A percentile compares a stretch with the other conserved stretches of the same genome.
These are phyloP conservation scores for Metschnikowia continentalis DNA, from an alignment of 805 yeast genomes.

Conservation along the genomic window DNA sequence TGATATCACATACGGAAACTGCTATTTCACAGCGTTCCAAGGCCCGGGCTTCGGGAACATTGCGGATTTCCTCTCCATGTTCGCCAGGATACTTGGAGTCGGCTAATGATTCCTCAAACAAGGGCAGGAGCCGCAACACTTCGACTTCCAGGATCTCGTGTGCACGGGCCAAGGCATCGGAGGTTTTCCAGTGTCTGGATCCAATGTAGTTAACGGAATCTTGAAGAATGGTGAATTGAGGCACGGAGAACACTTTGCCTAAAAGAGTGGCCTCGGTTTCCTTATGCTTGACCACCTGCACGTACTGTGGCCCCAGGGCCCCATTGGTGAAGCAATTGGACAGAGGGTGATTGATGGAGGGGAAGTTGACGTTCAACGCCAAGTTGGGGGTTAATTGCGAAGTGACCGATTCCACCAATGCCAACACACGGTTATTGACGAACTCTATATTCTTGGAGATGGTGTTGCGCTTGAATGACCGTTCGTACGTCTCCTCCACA, in stretches of 20 bases:
- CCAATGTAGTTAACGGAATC: background rate
- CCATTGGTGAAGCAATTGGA: constrained; percentile 20
- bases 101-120: background rate
- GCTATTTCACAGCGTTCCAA: constrained; percentile 10
- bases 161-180: constrained; percentile 4
- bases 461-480: constrained; percentile 18
- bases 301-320: constrained; percentile 6
- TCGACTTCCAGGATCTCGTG: constrained; percentile 6
- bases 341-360: constrained; percentile 23
- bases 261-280: background rate
- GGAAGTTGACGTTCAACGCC: constrained; percentile 26
- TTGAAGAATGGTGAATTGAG: constrained; percentile 1
- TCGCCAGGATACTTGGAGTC: constrained; percentile 1
- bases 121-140: constrained; percentile 5
- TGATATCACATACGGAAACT: constrained; percentile 9
- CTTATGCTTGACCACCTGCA: constrained; percentile 3
- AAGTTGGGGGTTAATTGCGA: constrained; percentile 5
- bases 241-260: constrained; percentile 10
- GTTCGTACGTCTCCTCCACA: constrained; percentile 8
- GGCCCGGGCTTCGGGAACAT: constrained; percentile 6
- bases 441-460: constrained; percentile 22
- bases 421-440: constrained; percentile 22
- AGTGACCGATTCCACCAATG: constrained; percentile 18
- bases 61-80: background rate
- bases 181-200: constrained; percentile 4